These are phyloP conservation scores for Hippophae tibetana DNA, from an alignment of 306 rosid genomes.

Conservation along the genomic window DNA sequence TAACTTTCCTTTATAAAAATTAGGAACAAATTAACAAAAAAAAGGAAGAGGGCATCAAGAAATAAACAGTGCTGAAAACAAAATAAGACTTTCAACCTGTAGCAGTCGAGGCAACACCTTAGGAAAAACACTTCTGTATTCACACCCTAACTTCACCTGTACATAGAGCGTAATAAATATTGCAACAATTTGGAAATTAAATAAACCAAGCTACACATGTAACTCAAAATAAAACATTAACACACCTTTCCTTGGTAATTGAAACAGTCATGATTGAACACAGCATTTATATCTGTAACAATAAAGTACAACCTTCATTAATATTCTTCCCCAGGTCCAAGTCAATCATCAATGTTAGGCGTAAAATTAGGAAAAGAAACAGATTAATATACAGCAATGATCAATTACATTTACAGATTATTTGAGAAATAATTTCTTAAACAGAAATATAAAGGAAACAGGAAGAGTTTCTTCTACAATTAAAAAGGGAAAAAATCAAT, in stretches of 20 bases:
- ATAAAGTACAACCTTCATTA: constrained; percentile 13
- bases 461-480: background rate
- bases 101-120: constrained; percentile 61
- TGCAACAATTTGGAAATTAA: background rate
- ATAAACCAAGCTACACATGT: background rate
- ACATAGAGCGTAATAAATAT: constrained; percentile 17
- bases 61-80: background rate
- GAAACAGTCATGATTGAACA: constrained; percentile 64
- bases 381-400: no score
- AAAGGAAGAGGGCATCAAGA: constrained; percentile 4
- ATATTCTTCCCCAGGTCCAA: no score
- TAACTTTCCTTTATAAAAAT: no score
- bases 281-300: constrained; percentile 66
- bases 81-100: constrained; percentile 34
- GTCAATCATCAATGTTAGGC: no score
- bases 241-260: constrained; percentile 87
- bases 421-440: no score
- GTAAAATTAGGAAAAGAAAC: no score
- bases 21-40: no score
- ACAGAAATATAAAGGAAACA: no score
- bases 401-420: no score
- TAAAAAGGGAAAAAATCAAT: background rate
- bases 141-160: constrained; percentile 65
- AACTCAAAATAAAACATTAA: constrained; percentile 18
- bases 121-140: constrained; percentile 65